Conservation (phyloP, 345 rosid species). For the Pelargonium nanum region DNA sequence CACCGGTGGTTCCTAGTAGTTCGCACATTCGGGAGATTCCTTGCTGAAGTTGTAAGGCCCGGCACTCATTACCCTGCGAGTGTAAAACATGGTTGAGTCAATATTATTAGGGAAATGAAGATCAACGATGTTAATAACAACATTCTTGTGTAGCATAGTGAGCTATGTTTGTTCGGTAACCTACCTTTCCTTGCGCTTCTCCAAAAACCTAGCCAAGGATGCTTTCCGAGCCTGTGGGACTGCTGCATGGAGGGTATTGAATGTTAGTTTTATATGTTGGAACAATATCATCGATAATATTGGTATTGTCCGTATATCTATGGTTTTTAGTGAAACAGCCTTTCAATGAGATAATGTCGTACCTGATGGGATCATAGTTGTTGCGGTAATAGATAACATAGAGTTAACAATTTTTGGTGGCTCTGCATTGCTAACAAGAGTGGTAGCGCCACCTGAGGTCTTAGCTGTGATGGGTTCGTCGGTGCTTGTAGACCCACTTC, state of each 20-base stretch:
- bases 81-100: background rate
- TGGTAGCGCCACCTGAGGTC: constrained; percentile 23
- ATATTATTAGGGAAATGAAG: background rate
- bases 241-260: constrained; percentile 8
- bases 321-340: background rate
- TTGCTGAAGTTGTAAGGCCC: constrained; percentile 42
- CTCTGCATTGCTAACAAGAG: constrained; percentile 28
- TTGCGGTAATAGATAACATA: constrained; percentile 21
- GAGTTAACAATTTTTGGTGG: constrained; percentile 20
- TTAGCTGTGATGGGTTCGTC: constrained; percentile 32
- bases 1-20: background rate
- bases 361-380: constrained; percentile 55
- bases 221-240: constrained; percentile 93
- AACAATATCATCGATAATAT: background rate
- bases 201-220: constrained; percentile 89
- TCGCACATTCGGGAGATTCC: constrained; percentile 29
- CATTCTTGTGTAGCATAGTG: background rate
- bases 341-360: constrained; percentile 9
- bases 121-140: no score
- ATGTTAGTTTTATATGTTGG: background rate
- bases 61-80: constrained; percentile 38
- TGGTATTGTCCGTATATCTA: background rate
- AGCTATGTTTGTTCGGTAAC: background rate
- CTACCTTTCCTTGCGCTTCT: constrained; percentile 94
- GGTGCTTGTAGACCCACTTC: constrained; percentile 35